A percentile compares a stretch with the other conserved stretches of the same genome.
Conservation (phyloP, 176 grass and related monocot species). For the Zizania latifolia region DNA sequence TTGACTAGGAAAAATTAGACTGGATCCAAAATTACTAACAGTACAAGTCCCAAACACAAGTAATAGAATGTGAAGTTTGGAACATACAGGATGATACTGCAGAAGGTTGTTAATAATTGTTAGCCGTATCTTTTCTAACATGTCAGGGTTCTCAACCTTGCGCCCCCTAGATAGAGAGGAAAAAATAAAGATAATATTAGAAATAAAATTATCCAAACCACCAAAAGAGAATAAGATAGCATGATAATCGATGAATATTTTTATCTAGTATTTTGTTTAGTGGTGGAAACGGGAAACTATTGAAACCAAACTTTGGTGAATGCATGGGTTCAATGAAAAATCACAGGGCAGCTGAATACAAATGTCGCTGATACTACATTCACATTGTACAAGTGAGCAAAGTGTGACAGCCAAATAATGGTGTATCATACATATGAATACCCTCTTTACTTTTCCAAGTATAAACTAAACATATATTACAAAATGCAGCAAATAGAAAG, state of each 20-base stretch:
- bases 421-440: not conserved
- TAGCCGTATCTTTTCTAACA: conserved; percentile 85
- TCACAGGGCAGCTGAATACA: not conserved
- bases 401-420: not conserved
- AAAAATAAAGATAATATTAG: not conserved
- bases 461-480: conserved; percentile 3
- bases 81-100: conserved; percentile 90
- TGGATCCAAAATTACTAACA: not conserved
- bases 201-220: not conserved
- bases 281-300: not conserved
- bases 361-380: not conserved
- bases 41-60: conserved; percentile 8
- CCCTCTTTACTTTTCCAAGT: not conserved
- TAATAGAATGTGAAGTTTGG: not conserved
- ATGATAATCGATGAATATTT: not conserved
- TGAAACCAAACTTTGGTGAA: not conserved
- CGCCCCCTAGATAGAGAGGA: conserved; percentile 56
- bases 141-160: conserved; percentile 90
- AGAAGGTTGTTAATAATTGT: conserved; percentile 99
- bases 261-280: conserved; percentile 8
- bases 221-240: not conserved
- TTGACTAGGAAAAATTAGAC: not conserved
- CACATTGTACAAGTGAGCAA: not conserved
- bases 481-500: conserved; percentile 38
- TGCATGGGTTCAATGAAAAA: not conserved